These are phyloP conservation scores for Conringia planisiliqua DNA, from an alignment of 345 rosid species.

Conservation along the genomic window DNA sequence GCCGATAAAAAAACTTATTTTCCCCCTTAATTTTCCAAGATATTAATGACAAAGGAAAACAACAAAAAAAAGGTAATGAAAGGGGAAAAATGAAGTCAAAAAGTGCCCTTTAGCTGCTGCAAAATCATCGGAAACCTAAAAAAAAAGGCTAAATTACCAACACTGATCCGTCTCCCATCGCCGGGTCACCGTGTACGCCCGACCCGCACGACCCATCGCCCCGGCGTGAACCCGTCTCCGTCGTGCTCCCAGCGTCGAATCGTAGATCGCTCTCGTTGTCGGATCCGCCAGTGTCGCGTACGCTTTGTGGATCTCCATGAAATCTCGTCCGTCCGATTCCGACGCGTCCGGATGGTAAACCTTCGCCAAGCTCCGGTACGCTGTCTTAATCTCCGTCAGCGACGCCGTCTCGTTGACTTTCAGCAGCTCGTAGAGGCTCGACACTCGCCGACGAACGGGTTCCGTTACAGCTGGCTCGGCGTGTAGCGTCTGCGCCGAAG, in stretches of 20 bases:
- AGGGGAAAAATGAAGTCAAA: slow-evolving; percentile 20
- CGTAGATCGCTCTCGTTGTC: slow-evolving; percentile 63
- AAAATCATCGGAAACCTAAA: slow-evolving; percentile 12
- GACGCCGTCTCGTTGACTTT: slow-evolving; percentile 56
- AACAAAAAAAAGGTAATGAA: background rate
- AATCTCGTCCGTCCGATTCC: slow-evolving; percentile 53
- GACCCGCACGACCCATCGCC: slow-evolving; percentile 28
- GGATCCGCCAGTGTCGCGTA: slow-evolving; percentile 77
- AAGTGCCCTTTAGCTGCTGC: slow-evolving; percentile 11
- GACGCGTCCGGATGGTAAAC: slow-evolving; percentile 59
- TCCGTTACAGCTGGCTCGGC: slow-evolving; percentile 25
- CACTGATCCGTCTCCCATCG: slow-evolving; percentile 96
- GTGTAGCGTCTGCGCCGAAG: slow-evolving; percentile 20
- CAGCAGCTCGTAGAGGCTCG: slow-evolving; percentile 56
- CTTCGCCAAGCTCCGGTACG: slow-evolving; percentile 64
- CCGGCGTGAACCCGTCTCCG: slow-evolving; percentile 30
- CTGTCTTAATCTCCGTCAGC: slow-evolving; percentile 58
- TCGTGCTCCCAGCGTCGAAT: slow-evolving; percentile 42
- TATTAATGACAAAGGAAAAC: background rate
- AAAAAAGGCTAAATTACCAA: slow-evolving; percentile 42
- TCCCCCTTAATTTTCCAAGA: slow-evolving; percentile 2
- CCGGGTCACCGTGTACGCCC: slow-evolving; percentile 41
- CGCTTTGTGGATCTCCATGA: slow-evolving; percentile 69
- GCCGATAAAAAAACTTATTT: slow-evolving; percentile 1
- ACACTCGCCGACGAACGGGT: slow-evolving; percentile 27